Conservation (phyloP, 805 yeast genomes). For the Tanozyma kutaoensis region DNA sequence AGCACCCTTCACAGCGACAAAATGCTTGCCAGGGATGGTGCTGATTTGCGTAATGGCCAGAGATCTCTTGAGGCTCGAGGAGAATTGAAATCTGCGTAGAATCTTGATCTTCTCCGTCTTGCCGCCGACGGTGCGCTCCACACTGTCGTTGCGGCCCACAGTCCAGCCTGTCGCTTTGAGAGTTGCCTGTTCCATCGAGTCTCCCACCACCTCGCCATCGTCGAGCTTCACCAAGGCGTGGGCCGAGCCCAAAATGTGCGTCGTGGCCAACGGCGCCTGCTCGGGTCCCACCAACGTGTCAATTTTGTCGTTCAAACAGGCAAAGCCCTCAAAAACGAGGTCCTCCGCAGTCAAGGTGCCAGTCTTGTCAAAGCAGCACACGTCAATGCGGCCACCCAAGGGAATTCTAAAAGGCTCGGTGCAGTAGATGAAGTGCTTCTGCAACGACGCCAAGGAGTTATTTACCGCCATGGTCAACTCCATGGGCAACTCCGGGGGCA, state of each 20-base stretch:
- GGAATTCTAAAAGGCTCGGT: conserved; percentile 98
- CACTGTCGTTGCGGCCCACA: conserved; percentile 64
- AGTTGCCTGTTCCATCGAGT: conserved; percentile 98
- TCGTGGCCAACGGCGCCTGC: conserved; percentile 43
- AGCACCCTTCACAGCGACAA: conserved; percentile 93
- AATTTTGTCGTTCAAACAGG: conserved; percentile 58
- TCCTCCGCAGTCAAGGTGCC: conserved; percentile 98
- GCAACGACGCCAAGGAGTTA: conserved; percentile 74
- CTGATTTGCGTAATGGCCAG: conserved; percentile 61
- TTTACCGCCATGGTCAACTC: conserved; percentile 98
- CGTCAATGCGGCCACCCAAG: conserved; percentile 93
- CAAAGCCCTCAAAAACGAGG: conserved; percentile 89
- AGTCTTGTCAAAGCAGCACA: conserved; percentile 96
- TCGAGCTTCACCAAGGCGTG: conserved; percentile 91
- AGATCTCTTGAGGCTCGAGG: conserved; percentile 91
- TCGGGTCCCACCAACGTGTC: too few relatives aligned
- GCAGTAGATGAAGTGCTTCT: conserved; percentile 83
- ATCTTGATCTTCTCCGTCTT: conserved; percentile 46
- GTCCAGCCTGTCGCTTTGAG: conserved; percentile 78
- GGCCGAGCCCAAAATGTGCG: conserved; percentile 78
- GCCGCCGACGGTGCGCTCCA: conserved; percentile 26
- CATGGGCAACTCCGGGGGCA: conserved; percentile 98
- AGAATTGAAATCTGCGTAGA: conserved; percentile 90
- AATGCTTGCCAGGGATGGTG: conserved; percentile 29
- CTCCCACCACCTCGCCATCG: conserved; percentile 97